Percentiles rank a stretch among this genome's conserved stretches.
Conservation (phyloP, 1,139 yeast genomes). For the Kluyveromyces sp. region DNA sequence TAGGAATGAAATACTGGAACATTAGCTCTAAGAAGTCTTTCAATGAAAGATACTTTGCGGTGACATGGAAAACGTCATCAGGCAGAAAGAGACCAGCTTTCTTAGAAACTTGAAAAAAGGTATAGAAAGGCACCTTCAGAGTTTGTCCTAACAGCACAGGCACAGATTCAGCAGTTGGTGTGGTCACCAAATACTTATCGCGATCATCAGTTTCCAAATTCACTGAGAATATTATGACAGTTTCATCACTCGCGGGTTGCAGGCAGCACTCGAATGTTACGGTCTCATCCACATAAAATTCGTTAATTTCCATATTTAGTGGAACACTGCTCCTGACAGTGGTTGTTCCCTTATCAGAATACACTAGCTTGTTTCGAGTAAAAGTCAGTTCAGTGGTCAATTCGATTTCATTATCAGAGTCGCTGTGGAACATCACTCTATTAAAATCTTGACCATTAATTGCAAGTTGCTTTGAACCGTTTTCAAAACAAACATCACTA, state of each 20-base stretch:
- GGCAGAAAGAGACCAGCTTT: background rate
- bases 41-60: conserved; percentile 1
- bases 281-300: background rate
- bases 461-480: background rate
- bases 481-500: background rate
- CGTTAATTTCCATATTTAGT: background rate
- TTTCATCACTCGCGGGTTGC: background rate
- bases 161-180: background rate
- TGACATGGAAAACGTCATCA: background rate
- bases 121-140: background rate
- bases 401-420: background rate
- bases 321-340: background rate
- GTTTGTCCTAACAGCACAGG: background rate
- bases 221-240: background rate
- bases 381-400: conserved; percentile 14
- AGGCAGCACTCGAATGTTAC: background rate
- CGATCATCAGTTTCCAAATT: background rate
- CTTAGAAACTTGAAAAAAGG: background rate
- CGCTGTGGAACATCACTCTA: background rate
- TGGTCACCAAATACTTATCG: background rate
- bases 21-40: background rate
- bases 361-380: conserved; percentile 10
- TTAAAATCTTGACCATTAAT: background rate
- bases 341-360: conserved; percentile 12
- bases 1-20: background rate